Base-by-base conservation (phyloP, 305 asterid species). In the Caryopteris hybrid region DNA sequence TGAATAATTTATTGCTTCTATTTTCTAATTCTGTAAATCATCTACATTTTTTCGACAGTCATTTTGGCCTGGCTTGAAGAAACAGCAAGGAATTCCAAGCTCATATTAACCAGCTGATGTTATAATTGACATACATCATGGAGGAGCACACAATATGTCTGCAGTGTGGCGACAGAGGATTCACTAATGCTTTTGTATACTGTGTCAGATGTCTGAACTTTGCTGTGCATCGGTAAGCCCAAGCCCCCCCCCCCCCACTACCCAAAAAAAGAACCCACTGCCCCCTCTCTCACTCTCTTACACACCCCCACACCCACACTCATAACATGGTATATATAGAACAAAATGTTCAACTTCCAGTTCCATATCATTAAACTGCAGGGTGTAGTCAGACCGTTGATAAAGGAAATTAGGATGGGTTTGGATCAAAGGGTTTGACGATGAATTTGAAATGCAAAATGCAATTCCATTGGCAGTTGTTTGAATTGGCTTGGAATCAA, bases 171-270 rank as follows among this genome's bases (percentile, higher is more conserved):
- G 75, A 76, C 48, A 61, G 16, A 74, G 96, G 98, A 72, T 78
- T 34, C 39, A 34, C 71, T 29, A 79, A 83, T 68, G 86, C 96
- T n/a, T 73, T 81, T 13, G 80, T 86, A 16, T 79, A 81, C 75
- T 92, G 98, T 69, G 77, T 82, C 73, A 76, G 54, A 14, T 92
- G 96, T 72, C 78, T 76, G 36, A 42, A 80, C 2, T 61, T 69
- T 75, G 88, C 83, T 69, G 80, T 89, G 67, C 96, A 92, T 64
- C 91, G 92, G 96, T 92, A 77, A 67, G 83, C 68, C 21, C 41
- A n/a, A n/a, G n/a, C n/a, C n/a, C n/a, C n/a, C n/a, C n/a, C n/a
- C n/a, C n/a, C n/a, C n/a, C n/a, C n/a, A n/a, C n/a, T n/a, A n/a
- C n/a, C n/a, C n/a, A n/a, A n/a, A n/a, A n/a, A n/a, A n/a, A n/a